A percentile compares a stretch with the other conserved stretches of the same genome.
Conservation (phyloP, 148 eudicot species). For the Vaccinium vitisidaea region DNA sequence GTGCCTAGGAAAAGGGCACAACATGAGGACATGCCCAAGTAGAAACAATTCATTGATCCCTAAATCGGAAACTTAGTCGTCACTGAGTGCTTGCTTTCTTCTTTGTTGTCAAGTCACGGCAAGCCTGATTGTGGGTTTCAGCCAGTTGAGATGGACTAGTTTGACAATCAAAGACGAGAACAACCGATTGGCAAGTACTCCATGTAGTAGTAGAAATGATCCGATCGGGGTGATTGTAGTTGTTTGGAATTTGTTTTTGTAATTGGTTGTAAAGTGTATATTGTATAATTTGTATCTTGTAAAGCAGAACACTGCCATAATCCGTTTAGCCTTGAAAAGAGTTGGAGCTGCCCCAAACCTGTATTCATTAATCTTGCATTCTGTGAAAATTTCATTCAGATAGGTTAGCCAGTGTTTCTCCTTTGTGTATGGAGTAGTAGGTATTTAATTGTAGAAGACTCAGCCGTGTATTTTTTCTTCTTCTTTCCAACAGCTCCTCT, state of each 20-base stretch:
- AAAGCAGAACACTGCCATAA: too few relatives aligned
- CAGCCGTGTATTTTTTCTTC: too few relatives aligned
- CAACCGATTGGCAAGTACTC: not conserved
- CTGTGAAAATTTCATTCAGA: not conserved
- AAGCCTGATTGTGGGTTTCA: not conserved
- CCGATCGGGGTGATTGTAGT: not conserved
- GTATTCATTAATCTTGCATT: not conserved
- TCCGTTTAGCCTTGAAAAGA: too few relatives aligned
- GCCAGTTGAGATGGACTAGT: not conserved
- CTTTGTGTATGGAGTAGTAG: not conserved
- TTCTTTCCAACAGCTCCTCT: too few relatives aligned
- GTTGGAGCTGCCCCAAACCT: not conserved
- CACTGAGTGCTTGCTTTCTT: not conserved
- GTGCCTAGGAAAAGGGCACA: slow-evolving; percentile 29
- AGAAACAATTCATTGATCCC: not conserved
- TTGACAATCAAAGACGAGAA: not conserved
- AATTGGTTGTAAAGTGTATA: not conserved
- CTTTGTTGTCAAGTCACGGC: not conserved
- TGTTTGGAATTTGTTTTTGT: not conserved
- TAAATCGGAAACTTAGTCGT: not conserved
- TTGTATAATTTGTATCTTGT: not conserved
- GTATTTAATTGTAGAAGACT: too few relatives aligned
- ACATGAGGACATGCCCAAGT: slow-evolving; percentile 26
- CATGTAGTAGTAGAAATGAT: not conserved
- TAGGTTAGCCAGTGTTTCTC: not conserved